Evolutionary conservation across 192 early-diverging fungal species (phyloP).

Genomic region (Phycomyces blakesleeanus): DNA sequence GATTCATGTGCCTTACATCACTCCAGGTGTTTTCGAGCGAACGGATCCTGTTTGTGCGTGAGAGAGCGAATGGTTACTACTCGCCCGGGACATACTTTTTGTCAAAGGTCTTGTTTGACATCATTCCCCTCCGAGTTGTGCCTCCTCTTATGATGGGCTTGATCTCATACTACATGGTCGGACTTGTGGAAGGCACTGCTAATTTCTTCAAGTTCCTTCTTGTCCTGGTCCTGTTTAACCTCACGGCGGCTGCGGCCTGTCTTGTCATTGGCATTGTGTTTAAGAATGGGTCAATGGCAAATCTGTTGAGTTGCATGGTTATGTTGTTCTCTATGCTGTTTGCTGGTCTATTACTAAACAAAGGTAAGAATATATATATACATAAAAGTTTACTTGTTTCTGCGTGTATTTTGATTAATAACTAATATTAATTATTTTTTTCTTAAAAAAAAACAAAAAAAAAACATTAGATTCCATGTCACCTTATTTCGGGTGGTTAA

Average conservation of each 20-base stretch:
- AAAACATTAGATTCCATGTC: conserved; percentile 74
- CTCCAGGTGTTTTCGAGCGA: conserved; percentile 65
- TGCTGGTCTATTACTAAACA: conserved; percentile 86
- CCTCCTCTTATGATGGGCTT: conserved; percentile 77
- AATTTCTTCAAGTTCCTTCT: conserved; percentile 72
- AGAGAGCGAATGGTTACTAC: conserved; percentile 75
- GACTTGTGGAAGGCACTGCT: conserved; percentile 55
- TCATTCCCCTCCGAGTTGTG: conserved; percentile 74
- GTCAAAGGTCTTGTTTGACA: conserved; percentile 69
- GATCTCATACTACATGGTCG: conserved; percentile 85
- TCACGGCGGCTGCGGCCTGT: conserved; percentile 73
- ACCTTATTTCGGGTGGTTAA: conserved; percentile 57
- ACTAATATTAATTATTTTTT: no score
- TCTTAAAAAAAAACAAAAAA: no score
- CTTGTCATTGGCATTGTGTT: conserved; percentile 73
- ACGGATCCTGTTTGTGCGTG: conserved; percentile 65
- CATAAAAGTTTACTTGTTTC: neutral
- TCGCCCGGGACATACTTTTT: conserved; percentile 62
- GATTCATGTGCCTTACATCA: conserved; percentile 60
- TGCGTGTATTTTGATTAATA: conserved; percentile 9
- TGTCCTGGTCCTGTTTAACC: conserved; percentile 76
- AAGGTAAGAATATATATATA: conserved; percentile 41
- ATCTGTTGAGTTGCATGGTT: conserved; percentile 71
- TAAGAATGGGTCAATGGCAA: conserved; percentile 68
- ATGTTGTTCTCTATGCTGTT: conserved; percentile 89